Conservation (phyloP, 192 early-diverging fungal species). For the Rhizoclosmatium sp. region DNA sequence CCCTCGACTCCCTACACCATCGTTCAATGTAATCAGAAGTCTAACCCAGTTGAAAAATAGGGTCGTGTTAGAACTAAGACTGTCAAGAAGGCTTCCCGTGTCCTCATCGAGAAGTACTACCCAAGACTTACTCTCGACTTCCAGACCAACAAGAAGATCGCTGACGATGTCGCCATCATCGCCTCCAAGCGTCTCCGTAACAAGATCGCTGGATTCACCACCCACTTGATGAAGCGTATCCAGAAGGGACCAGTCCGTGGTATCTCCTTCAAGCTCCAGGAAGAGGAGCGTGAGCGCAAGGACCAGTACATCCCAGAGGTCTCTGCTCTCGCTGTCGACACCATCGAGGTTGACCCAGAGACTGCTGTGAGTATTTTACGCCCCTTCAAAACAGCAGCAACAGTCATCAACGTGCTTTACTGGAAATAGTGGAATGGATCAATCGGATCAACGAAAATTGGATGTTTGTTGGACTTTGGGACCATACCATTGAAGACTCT, state of each 20-base stretch:
- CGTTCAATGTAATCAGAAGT: neutral
- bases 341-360: slow-evolving; percentile 95
- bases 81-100: slow-evolving; percentile 99
- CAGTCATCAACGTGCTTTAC: too few species aligned
- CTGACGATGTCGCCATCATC: slow-evolving; percentile 97
- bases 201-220: slow-evolving; percentile 99
- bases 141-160: slow-evolving; percentile 99
- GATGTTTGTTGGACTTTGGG: too few species aligned
- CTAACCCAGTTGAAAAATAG: slow-evolving; percentile 39
- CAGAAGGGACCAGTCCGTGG: slow-evolving; percentile 98
- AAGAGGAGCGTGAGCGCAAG: slow-evolving; percentile 99
- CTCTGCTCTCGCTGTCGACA: slow-evolving; percentile 90
- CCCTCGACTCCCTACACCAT: too few species aligned
- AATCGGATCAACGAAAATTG: too few species aligned
- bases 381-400: too few species aligned
- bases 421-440: too few species aligned
- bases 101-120: slow-evolving; percentile 99
- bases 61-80: slow-evolving; percentile 99
- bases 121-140: slow-evolving; percentile 98
- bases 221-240: slow-evolving; percentile 99
- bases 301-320: slow-evolving; percentile 99
- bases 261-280: slow-evolving; percentile 99
- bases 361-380: slow-evolving; percentile 70
- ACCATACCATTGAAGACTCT: too few species aligned
- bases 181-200: slow-evolving; percentile 99